Evolutionary conservation across 805 yeast species (phyloP), one percentile per base, ranked within the genome.

Genomic region (Nakazawaea wyomingensis): DNA sequence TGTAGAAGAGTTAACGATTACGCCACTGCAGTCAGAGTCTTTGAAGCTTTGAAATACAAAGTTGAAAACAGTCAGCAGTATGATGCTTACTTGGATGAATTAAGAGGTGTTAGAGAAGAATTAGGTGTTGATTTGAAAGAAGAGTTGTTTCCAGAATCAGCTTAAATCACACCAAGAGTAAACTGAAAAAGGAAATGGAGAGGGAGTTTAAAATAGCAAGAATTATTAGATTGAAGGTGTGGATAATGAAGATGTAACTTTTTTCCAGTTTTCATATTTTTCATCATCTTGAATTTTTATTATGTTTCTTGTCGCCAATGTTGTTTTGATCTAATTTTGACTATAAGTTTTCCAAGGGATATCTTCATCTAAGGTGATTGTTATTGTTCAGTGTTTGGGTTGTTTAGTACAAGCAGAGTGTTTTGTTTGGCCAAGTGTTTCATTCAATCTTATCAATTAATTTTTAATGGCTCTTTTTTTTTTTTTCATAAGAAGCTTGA

Each of bases 1-100:
- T 90, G 97, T 57, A 90, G 99, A 82, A 87, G 98, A 72, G 98
- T 93, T 54, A 88, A 93, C 70, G 99, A 93, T 73, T 87, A 87
- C 72, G 96, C 99, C 49, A 90, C 98, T 48, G 99, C 99, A 44
- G 93, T 89, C 55, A 86, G 99, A 73, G 96, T 95, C 45, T 93
- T 93, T 59, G 99, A 91, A 76, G 98, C 95, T 54, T 79, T 93
- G 65, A 87, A 85, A 68, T 87, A 81, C 80, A 93, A 93, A 76
- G 98, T 93, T 52, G 97, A 91, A 69, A 87, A 83, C 72, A 81
- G 78, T 64, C 84, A 83, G 55, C 98, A 93, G 73, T 93, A 93
- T 76, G 78, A 84, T 59, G 97, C 96, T 52, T 93, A 93, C 76
- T 81, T 93, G 56, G 96, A 86, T 48, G 99, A 91, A 68, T 80